Evolutionary conservation across 495 filamentous ascomycete genomes (phyloP).

Genomic region (Aspergillus panamensis): DNA sequence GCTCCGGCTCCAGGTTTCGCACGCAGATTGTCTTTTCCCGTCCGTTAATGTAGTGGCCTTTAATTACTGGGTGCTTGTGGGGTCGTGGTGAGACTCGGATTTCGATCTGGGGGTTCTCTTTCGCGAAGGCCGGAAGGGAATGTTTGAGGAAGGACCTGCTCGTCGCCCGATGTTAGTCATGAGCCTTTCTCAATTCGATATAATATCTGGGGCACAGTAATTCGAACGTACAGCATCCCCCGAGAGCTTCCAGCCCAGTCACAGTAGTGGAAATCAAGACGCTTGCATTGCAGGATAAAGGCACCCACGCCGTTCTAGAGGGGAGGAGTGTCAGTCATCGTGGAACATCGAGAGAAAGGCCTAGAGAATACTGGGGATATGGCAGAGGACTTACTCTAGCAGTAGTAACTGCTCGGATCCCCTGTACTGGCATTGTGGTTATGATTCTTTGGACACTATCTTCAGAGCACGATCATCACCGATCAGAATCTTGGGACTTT

Average conservation of each 20-base stretch:
- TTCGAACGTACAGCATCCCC: constrained; percentile 82
- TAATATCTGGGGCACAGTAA: not conserved
- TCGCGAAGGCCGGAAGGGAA: constrained; percentile 70
- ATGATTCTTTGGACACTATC: constrained; percentile 12
- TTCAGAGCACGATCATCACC: constrained; percentile 1
- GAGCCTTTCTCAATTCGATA: not conserved
- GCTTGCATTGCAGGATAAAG: constrained; percentile 96
- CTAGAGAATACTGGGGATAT: not conserved
- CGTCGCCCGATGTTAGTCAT: not conserved
- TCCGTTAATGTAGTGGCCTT: constrained; percentile 88
- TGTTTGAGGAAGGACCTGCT: constrained; percentile 74
- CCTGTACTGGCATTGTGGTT: constrained; percentile 65
- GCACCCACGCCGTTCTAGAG: constrained; percentile 89
- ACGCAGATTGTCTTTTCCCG: constrained; percentile 83
- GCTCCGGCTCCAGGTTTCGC: constrained; percentile 72
- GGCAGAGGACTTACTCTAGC: constrained; percentile 33
- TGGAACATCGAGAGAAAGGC: not conserved
- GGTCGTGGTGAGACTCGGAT: constrained; percentile 87
- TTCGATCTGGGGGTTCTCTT: constrained; percentile 81
- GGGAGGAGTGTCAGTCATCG: constrained; percentile 6
- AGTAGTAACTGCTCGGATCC: constrained; percentile 42
- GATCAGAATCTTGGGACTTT: constrained; percentile 19
- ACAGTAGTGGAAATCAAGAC: constrained; percentile 93
- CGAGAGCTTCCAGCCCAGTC: constrained; percentile 86
- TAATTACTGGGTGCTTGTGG: constrained; percentile 78